These are phyloP conservation scores for Thelonectria rubi DNA, from an alignment of 2,329 filamentous ascomycete genomes.

Conservation along the genomic window DNA sequence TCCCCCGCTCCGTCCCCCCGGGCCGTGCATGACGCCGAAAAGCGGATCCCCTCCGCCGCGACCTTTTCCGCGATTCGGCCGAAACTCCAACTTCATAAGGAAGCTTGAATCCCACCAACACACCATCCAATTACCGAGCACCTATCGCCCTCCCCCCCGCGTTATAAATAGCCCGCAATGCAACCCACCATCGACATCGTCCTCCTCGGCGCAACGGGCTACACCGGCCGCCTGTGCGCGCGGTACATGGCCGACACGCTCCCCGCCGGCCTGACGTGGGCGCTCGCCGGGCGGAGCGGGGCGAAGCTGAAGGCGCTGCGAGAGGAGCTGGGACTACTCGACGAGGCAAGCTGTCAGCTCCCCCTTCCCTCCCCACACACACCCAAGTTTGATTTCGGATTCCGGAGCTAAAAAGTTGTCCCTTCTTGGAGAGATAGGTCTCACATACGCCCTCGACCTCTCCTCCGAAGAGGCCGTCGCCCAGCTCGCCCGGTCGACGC, in stretches of 20 bases:
- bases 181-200: conserved; percentile 46
- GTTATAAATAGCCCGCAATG: conserved; percentile 14
- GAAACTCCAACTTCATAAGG: background rate
- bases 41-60: conserved; percentile 14
- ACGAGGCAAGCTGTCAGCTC: conserved; percentile 19
- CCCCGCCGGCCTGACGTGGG: conserved; percentile 82
- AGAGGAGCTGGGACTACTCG: conserved; percentile 40
- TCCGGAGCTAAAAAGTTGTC: background rate
- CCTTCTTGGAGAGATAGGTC: background rate
- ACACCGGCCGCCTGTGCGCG: conserved; percentile 79
- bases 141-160: too few species aligned
- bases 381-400: too few species aligned
- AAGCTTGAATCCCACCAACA: too few species aligned
- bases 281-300: conserved; percentile 79
- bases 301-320: conserved; percentile 74
- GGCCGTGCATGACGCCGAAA: conserved; percentile 26
- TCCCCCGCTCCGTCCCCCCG: conserved; percentile 16
- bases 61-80: conserved; percentile 21
- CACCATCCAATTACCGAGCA: too few species aligned
- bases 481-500: background rate
- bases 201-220: conserved; percentile 71
- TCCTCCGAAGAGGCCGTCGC: conserved; percentile 2
- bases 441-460: conserved; percentile 10
- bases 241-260: conserved; percentile 75
- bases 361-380: too few species aligned